Conservation (phyloP, 768 basidiomycete species). For the Cubamyces lactineus region DNA sequence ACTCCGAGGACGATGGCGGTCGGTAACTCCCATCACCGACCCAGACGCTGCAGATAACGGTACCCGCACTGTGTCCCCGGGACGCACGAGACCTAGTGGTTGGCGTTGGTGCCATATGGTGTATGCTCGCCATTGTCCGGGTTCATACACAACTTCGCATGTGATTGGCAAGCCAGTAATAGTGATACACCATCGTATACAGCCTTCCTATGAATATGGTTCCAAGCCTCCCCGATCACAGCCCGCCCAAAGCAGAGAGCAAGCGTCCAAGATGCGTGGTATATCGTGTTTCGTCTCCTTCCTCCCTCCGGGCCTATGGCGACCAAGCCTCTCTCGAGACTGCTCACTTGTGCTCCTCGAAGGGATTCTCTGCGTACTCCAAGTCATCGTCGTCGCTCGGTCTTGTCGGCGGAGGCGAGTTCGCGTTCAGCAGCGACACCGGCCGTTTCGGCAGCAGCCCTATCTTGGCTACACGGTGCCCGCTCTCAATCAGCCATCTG, state of each 20-base stretch:
- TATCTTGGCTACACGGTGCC: conserved; percentile 54
- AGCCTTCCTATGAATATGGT: no score
- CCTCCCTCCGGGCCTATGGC: neutral
- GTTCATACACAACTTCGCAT: no score
- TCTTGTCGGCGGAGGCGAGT: conserved; percentile 37
- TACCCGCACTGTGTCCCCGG: no score
- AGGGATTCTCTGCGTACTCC: conserved; percentile 77
- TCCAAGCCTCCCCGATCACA: no score
- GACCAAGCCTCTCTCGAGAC: neutral
- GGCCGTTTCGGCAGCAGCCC: conserved; percentile 77
- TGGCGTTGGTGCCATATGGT: no score
- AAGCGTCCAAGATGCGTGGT: neutral
- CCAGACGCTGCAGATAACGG: no score
- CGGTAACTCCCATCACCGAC: no score
- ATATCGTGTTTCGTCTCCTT: neutral
- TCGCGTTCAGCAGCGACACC: conserved; percentile 53
- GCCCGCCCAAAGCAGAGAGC: neutral
- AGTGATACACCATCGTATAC: no score
- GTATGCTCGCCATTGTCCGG: no score
- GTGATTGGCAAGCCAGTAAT: no score
- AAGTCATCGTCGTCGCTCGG: conserved; percentile 49
- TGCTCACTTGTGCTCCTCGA: conserved; percentile 53
- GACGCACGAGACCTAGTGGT: no score
- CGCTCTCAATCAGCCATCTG: neutral
- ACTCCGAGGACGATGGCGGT: no score